Evolutionary conservation across 352 stramenopile species (phyloP).

Genomic region (Globisporangium spinosum): DNA sequence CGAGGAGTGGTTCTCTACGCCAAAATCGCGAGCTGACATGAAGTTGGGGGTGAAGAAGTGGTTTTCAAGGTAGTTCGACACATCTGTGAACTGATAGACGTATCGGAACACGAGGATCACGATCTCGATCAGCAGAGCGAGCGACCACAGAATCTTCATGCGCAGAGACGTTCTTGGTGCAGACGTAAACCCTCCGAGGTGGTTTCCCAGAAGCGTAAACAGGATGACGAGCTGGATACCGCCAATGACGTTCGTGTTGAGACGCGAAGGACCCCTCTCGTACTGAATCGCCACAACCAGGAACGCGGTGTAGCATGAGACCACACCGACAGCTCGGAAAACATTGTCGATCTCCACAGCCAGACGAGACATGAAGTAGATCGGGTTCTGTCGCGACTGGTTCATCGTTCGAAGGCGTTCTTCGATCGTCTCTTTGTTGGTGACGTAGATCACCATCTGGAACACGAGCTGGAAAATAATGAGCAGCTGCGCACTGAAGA

Average conservation of each 20-base stretch:
- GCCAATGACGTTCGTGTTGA: constrained; percentile 70
- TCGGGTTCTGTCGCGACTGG: constrained; percentile 60
- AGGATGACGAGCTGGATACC: constrained; percentile 56
- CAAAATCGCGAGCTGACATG: constrained; percentile 68
- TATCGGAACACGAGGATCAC: constrained; percentile 69
- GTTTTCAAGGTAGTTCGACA: constrained; percentile 58
- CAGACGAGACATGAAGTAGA: constrained; percentile 72
- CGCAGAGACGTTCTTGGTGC: constrained; percentile 65
- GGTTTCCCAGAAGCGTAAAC: constrained; percentile 60
- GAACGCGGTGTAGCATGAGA: constrained; percentile 71
- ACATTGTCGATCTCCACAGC: constrained; percentile 74
- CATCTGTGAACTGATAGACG: constrained; percentile 75
- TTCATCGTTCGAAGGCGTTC: constrained; percentile 60
- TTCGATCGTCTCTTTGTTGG: constrained; percentile 64
- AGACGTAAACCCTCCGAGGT: constrained; percentile 62
- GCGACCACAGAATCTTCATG: constrained; percentile 70
- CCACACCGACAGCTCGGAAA: constrained; percentile 58
- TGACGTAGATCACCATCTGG: constrained; percentile 82
- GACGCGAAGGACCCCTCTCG: constrained; percentile 41
- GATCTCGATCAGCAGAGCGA: constrained; percentile 71
- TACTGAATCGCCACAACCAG: constrained; percentile 65
- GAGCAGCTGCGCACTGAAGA: constrained; percentile 79
- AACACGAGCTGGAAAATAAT: constrained; percentile 86
- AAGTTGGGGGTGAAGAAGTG: constrained; percentile 72
- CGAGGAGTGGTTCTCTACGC: constrained; percentile 61